Base-by-base conservation (phyloP, 2,329 filamentous ascomycete species). In the Exophiala oligosperma region DNA sequence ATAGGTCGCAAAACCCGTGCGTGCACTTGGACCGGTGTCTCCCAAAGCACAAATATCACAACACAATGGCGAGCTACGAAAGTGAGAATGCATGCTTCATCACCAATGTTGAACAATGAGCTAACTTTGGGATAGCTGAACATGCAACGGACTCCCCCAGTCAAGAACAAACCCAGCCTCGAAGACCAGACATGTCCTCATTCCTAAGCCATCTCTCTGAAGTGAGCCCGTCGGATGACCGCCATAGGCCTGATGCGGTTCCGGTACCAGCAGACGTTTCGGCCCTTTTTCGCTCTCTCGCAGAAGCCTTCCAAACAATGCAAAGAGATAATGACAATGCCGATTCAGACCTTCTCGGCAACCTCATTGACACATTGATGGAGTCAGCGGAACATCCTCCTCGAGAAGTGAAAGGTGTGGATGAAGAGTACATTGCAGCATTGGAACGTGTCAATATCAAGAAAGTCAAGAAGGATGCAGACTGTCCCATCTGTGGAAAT, bases 131-230 rank as follows among this genome's bases (percentile, higher is more conserved):
- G 54, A 14, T 52, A 68, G 66, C 61, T 50, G 66, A 68, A 58
- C 66, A 68, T 57, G 64, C 63, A 4, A 54, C 49, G 32, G 63
- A 67, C 59, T 50, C 55, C 17, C 56, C 62, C 32, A 51, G 53
- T n/a, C 56, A 50, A 46, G 23, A 43, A 7, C 48, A 58, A 24
- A 46, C 52, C 40, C 72, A 72, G 35, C 73, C 74, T 54, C 83
- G 83, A 62, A 81, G 84, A 52, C 85, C 85, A 28, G 85, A 88
- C 70, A 79, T 87, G 41, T 84, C 81, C 41, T 85, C 84, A 66
- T 87, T 88, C 77, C 86, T 86, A 74, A 79, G 80, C 57, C 81
- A 82, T 46, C 81, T 87, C 50, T 74, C 74, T 59, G 81, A 86
- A 66, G 79, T 84, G 56, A 84, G 81, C 7, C 81, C 79, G 26